phyloP scores from a whole-genome alignment of 768 basidiomycete genomes.

The Suillus hirtellus region DNA sequence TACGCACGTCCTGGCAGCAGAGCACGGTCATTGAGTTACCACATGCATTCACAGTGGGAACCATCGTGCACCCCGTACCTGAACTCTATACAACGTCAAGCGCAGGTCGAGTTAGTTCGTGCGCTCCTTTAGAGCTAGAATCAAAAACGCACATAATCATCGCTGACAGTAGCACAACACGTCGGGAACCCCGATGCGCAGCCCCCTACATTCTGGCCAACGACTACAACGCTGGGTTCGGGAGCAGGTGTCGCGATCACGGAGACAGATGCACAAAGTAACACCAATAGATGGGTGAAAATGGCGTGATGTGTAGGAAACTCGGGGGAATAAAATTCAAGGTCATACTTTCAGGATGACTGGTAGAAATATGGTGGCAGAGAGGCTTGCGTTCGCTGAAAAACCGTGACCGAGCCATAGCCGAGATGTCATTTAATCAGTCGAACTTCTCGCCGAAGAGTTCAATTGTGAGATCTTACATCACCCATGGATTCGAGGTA shows the following conservation, averaged over 20 bases:
- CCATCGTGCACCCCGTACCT: background rate
- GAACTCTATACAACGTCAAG: background rate
- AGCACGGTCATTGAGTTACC: background rate
- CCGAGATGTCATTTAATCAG: background rate
- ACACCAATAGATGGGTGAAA: background rate
- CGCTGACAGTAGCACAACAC: background rate
- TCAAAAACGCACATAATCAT: background rate
- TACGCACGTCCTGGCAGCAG: background rate
- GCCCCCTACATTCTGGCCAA: background rate
- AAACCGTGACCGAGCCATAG: background rate
- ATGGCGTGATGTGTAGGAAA: background rate
- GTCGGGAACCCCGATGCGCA: background rate
- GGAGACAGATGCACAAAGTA: background rate
- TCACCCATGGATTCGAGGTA: background rate
- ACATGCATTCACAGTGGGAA: background rate
- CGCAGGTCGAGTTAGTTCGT: background rate
- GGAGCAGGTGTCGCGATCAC: background rate
- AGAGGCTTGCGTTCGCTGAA: background rate
- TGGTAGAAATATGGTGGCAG: background rate
- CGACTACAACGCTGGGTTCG: background rate
- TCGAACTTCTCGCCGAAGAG: background rate
- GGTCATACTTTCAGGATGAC: background rate
- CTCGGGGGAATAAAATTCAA: background rate
- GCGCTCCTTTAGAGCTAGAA: background rate
- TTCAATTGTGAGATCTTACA: background rate